Evolutionary conservation across 352 stramenopile genomes (phyloP).

Genomic region (Phytophthora crassamura): DNA sequence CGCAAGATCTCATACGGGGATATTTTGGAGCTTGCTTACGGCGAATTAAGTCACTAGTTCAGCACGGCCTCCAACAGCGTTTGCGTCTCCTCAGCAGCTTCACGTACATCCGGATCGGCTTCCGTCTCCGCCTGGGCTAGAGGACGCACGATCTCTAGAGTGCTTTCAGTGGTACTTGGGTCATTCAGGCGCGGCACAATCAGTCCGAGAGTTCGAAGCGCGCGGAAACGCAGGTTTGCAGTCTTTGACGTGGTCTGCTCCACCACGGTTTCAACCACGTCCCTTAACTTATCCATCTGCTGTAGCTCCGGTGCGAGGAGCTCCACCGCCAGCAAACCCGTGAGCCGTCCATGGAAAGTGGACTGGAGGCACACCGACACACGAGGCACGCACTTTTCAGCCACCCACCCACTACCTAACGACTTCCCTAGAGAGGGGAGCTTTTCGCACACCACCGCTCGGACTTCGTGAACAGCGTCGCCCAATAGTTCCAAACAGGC

Average conservation of each 20-base stretch:
- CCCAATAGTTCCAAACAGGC: conserved; percentile 70
- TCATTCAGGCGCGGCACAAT: conserved; percentile 80
- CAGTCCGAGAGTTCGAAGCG: conserved; percentile 69
- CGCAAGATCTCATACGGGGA: conserved; percentile 22
- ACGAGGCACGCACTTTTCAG: conserved; percentile 67
- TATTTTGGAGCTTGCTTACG: conserved; percentile 32
- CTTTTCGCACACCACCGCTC: conserved; percentile 63
- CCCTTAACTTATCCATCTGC: conserved; percentile 70
- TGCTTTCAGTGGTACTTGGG: conserved; percentile 62
- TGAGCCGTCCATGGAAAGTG: conserved; percentile 80
- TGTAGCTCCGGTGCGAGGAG: conserved; percentile 66
- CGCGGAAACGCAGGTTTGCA: conserved; percentile 82
- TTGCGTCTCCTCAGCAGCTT: conserved; percentile 70
- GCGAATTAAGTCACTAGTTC: conserved; percentile 45
- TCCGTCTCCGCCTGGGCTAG: conserved; percentile 68
- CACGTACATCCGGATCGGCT: conserved; percentile 74
- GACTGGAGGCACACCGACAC: conserved; percentile 70
- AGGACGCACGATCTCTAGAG: conserved; percentile 80
- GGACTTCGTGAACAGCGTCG: conserved; percentile 81
- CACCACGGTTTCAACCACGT: conserved; percentile 69
- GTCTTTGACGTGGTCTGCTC: conserved; percentile 84
- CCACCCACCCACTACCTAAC: conserved; percentile 82
- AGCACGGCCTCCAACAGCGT: conserved; percentile 54
- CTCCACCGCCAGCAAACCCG: conserved; percentile 74
- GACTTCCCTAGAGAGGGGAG: conserved; percentile 70